Evolutionary conservation across 2,329 filamentous ascomycete genomes (phyloP), one percentile per base, ranked within the genome.

Genomic region (Fusarium illudens): DNA sequence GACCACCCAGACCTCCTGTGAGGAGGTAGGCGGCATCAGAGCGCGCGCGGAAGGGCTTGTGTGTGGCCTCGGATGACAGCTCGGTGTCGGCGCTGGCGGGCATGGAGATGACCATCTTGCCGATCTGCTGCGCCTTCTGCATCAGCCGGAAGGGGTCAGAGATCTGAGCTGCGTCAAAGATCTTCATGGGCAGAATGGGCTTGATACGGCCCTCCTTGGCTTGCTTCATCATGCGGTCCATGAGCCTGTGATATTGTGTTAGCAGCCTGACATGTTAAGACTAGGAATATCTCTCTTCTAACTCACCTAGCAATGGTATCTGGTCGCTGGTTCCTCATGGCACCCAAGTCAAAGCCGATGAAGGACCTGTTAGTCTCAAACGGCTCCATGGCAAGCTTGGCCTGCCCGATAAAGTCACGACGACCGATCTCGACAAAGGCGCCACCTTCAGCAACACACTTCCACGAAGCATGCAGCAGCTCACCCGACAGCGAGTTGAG

Each of bases 11-110:
- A 12, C 60, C 60, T 5, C 60, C 65, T 50, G 74, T 73, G 3
- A 76, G 44, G 12, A 71, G 70, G n/a, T 71, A 73, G 37, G 75
- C 70, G 17, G 22, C 29, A 48, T 53, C 42, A 25, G 39, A 42
- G 20, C 52, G 44, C 44, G 44, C 34, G 53, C 49, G 25, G 57
- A 46, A 39, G 33, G 37, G 48, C 27, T 39, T 30, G 22, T 33
- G 32, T 33, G 19, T 49, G 39, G 39, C 46, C 34, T 27, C 42
- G 36, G 33, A 37, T 32, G 42, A 49, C 32, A 33, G 9, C 32
- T 49, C 54, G 22, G 34, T 37, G 25, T 25, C 30, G 19, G 48
- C 25, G 13, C 32, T 39, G 13, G 44, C 49, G 17, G 27, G 25
- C 25, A 62, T 46, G 30, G 13, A 32, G 19, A 58, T 22, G 36